phyloP scores from a whole-genome alignment of 1,284 basidiomycete genomes.

The Ceratobasidium sp. region DNA sequence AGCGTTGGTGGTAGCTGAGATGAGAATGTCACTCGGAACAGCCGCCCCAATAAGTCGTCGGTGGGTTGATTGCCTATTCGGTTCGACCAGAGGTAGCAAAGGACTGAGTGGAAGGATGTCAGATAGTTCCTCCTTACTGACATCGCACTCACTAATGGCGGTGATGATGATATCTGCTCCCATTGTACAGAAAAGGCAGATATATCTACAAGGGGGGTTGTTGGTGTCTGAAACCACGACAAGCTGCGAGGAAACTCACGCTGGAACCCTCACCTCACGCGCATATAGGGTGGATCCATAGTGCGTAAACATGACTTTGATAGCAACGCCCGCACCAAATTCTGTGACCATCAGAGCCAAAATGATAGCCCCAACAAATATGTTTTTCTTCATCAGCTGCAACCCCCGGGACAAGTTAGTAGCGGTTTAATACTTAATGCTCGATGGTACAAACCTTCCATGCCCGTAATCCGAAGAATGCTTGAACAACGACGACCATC shows the following conservation, averaged over 20 bases:
- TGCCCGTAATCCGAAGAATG: slow-evolving; percentile 33
- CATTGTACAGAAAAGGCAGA: slow-evolving; percentile 38
- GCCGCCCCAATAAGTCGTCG: slow-evolving; percentile 11
- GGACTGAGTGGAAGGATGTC: neutral
- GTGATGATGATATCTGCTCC: slow-evolving; percentile 37
- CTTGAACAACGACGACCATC: slow-evolving; percentile 42
- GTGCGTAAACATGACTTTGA: slow-evolving; percentile 40
- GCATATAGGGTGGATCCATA: slow-evolving; percentile 37
- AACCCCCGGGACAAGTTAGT: neutral
- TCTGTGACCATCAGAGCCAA: slow-evolving; percentile 6
- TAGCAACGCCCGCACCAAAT: slow-evolving; percentile 33
- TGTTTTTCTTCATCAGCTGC: slow-evolving; percentile 24
- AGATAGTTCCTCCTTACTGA: neutral
- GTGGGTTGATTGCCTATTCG: slow-evolving; percentile 22
- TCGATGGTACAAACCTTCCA: slow-evolving; percentile 17
- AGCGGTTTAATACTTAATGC: neutral
- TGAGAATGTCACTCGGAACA: slow-evolving; percentile 23
- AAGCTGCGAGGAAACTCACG: slow-evolving; percentile 1
- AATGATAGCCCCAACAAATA: slow-evolving; percentile 15
- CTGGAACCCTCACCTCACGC: slow-evolving; percentile 28
- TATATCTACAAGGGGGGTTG: slow-evolving; percentile 12
- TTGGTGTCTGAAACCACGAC: neutral
- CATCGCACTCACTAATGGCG: slow-evolving; percentile 17
- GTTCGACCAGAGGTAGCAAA: slow-evolving; percentile 14
- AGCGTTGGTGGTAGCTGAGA: slow-evolving; percentile 43